Evolutionary conservation across 225 moss, liverwort and hornwort genomes (phyloP).

Genomic region (Physcomitrellopsis africana): DNA sequence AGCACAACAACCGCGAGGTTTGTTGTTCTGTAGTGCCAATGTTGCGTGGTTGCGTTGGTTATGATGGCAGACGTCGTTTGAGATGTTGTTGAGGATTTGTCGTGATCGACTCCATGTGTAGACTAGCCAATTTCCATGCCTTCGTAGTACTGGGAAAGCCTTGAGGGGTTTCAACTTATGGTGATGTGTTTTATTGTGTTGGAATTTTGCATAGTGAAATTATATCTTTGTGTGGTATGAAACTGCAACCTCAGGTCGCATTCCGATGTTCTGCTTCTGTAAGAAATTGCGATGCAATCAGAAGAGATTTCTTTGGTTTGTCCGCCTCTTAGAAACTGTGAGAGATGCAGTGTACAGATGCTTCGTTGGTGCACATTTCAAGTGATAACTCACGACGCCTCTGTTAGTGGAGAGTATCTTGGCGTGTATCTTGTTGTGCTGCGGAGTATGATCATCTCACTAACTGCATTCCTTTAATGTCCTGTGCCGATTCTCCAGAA

Average conservation of each 20-base stretch:
- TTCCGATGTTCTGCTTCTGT: not conserved
- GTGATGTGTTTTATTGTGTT: no score
- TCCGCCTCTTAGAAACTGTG: not conserved
- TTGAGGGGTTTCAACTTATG: not conserved
- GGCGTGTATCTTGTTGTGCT: not conserved
- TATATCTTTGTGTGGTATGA: not conserved
- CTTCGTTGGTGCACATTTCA: not conserved
- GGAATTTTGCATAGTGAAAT: not conserved
- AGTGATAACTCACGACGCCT: not conserved
- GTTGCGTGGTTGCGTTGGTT: not conserved
- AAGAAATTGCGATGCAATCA: not conserved
- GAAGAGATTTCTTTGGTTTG: not conserved
- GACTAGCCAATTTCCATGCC: not conserved
- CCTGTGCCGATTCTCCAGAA: slow-evolving; percentile 29
- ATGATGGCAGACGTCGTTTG: not conserved
- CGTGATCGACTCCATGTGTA: no score
- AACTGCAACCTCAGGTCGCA: not conserved
- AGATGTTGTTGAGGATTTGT: not conserved
- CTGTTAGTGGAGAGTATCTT: not conserved
- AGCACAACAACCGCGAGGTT: slow-evolving; percentile 54
- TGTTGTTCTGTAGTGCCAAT: not conserved
- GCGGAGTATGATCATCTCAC: not conserved
- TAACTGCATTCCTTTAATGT: not conserved
- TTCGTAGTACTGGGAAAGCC: not conserved
- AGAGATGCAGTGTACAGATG: not conserved